Evolutionary conservation across 2,329 filamentous ascomycete species (phyloP).

Genomic region (Elsinoe australis): DNA sequence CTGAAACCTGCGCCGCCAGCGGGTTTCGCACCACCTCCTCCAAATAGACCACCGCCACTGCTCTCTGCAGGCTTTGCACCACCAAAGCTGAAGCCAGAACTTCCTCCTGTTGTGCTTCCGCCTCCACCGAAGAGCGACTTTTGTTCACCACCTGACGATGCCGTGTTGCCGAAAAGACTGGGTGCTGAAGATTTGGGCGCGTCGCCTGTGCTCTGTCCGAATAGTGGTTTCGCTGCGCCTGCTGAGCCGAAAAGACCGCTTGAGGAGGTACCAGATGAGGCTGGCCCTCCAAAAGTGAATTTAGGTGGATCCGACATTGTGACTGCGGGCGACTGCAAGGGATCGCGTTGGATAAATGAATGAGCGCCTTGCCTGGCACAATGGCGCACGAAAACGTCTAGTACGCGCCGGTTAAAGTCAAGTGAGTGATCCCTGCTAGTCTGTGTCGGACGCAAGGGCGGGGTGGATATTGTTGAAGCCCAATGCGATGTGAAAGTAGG

Average conservation of each 20-base stretch:
- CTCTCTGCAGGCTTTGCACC: slow-evolving; percentile 11
- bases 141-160: slow-evolving; percentile 17
- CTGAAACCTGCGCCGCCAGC: slow-evolving; percentile 18
- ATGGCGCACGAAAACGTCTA: no score
- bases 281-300: slow-evolving; percentile 30
- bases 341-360: slow-evolving; percentile 12
- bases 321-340: slow-evolving; percentile 16
- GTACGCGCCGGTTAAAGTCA: no score
- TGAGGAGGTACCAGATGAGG: slow-evolving; percentile 31
- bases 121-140: slow-evolving; percentile 24
- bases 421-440: no score
- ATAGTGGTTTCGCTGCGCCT: slow-evolving; percentile 17
- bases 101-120: slow-evolving; percentile 20
- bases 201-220: slow-evolving; percentile 21
- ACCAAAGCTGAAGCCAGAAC: slow-evolving; percentile 19
- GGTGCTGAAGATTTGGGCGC: slow-evolving; percentile 19
- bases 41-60: slow-evolving; percentile 19
- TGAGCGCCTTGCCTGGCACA: slow-evolving; percentile 15
- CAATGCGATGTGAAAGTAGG: slow-evolving; percentile 2
- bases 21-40: slow-evolving; percentile 19
- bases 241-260: slow-evolving; percentile 18
- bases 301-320: slow-evolving; percentile 24
- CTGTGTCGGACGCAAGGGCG: no score
- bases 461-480: neutral
- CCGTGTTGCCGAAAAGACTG: slow-evolving; percentile 28